phyloP scores from a whole-genome alignment of 1,284 basidiomycete genomes.

The Agroathelia rolfsii region DNA sequence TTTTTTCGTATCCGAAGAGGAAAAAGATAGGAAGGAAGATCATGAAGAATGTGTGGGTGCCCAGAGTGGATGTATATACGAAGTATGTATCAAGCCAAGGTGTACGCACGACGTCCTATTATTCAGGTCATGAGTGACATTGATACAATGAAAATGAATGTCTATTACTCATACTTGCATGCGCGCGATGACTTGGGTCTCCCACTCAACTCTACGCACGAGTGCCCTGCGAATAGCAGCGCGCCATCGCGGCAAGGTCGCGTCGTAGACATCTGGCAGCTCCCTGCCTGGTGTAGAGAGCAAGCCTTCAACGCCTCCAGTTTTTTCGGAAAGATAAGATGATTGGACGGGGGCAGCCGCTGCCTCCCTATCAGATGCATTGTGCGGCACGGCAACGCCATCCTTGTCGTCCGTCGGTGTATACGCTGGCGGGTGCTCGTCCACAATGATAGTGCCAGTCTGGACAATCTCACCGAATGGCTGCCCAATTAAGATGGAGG shows the following conservation, averaged over 20 bases:
- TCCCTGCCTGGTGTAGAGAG: slow-evolving; percentile 22
- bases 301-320: too few relatives aligned
- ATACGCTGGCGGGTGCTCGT: too few relatives aligned
- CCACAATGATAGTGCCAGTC: too few relatives aligned
- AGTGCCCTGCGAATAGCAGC: slow-evolving; percentile 50
- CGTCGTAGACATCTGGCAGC: slow-evolving; percentile 53
- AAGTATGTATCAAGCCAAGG: slow-evolving; percentile 82
- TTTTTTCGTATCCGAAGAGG: slow-evolving; percentile 74
- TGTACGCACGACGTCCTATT: slow-evolving; percentile 48
- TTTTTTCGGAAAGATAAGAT: too few relatives aligned
- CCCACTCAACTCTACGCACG: slow-evolving; percentile 48
- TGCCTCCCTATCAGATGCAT: too few relatives aligned
- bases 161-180: slow-evolving; percentile 52
- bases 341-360: too few relatives aligned
- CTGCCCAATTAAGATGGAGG: too few relatives aligned
- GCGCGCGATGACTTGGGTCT: slow-evolving; percentile 56
- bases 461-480: too few relatives aligned
- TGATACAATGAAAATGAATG: background rate
- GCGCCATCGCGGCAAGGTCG: slow-evolving; percentile 59
- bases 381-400: too few relatives aligned
- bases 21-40: slow-evolving; percentile 77
- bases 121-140: background rate
- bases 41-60: slow-evolving; percentile 95
- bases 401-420: too few relatives aligned
- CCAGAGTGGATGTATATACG: slow-evolving; percentile 81